These are phyloP conservation scores for Rhodotorula sp. DNA, from an alignment of 1,284 basidiomycete genomes.

Conservation along the genomic window DNA sequence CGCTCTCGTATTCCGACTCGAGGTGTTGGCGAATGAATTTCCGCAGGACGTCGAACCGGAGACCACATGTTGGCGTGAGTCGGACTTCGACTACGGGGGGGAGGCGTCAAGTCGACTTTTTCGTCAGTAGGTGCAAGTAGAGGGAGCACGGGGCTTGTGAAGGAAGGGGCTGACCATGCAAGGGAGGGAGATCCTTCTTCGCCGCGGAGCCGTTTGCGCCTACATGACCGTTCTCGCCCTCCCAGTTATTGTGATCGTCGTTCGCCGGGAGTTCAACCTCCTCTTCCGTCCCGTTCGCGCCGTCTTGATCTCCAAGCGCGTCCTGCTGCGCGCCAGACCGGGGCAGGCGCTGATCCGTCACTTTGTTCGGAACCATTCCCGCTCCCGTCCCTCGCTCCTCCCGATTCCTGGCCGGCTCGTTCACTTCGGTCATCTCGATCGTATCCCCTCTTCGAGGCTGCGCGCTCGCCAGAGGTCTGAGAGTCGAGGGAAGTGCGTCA, in stretches of 20 bases:
- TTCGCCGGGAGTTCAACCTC: neutral
- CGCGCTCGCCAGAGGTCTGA: neutral
- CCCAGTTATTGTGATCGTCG: neutral
- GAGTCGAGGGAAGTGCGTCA: neutral
- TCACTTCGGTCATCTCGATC: too few relatives aligned
- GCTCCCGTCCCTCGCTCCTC: neutral
- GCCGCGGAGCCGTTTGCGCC: neutral
- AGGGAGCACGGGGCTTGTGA: too few relatives aligned
- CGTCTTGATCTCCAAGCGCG: neutral
- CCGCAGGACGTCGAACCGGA: conserved; percentile 69
- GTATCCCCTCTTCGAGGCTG: too few relatives aligned
- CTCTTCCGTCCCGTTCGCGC: neutral
- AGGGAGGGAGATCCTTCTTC: conserved; percentile 5
- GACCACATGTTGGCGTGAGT: conserved; percentile 62
- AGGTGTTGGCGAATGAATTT: conserved; percentile 64
- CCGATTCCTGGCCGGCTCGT: neutral
- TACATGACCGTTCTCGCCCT: neutral
- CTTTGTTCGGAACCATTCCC: conserved; percentile 3
- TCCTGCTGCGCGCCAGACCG: neutral
- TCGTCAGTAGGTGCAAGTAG: too few relatives aligned
- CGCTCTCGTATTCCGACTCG: conserved; percentile 47
- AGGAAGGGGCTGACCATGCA: neutral
- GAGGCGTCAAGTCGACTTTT: too few relatives aligned
- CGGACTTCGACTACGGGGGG: conserved; percentile 72
- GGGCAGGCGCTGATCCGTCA: conserved; percentile 4